These are phyloP conservation scores for Aspergillus chevalieri DNA, from an alignment of 2,329 filamentous ascomycete genomes.

Conservation along the genomic window DNA sequence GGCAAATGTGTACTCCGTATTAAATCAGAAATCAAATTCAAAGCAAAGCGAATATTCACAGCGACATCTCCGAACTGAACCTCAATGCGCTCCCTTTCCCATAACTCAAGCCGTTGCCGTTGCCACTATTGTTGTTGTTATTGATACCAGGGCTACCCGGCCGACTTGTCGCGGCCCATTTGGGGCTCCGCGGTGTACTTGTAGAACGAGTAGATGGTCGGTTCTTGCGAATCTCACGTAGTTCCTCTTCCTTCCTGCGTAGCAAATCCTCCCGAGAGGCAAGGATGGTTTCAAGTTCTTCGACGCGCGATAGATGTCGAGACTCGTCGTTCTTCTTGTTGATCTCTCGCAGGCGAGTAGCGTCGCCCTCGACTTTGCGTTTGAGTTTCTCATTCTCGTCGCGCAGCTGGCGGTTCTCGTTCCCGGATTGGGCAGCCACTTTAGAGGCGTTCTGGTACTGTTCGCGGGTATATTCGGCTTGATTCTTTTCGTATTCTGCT, in stretches of 20 bases:
- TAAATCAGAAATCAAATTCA: not conserved
- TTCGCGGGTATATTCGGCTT: constrained; percentile 41
- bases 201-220: constrained; percentile 38
- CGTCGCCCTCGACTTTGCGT: constrained; percentile 32
- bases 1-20: not conserved
- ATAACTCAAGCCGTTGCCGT: constrained; percentile 23
- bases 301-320: constrained; percentile 31
- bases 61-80: constrained; percentile 32
- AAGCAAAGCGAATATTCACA: not conserved
- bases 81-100: constrained; percentile 31
- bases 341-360: constrained; percentile 32
- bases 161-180: constrained; percentile 32
- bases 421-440: constrained; percentile 36
- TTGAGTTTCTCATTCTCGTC: constrained; percentile 32
- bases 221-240: constrained; percentile 40
- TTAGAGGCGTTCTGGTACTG: constrained; percentile 45
- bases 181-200: constrained; percentile 38
- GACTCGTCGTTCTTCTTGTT: constrained; percentile 29
- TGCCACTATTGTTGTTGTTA: constrained; percentile 20
- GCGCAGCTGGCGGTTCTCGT: constrained; percentile 32
- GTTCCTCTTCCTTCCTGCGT: constrained; percentile 40
- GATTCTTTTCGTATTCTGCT: constrained; percentile 37
- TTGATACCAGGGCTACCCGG: constrained; percentile 36
- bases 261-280: constrained; percentile 34
- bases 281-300: constrained; percentile 33